Base-by-base conservation (phyloP, 2,329 filamentous ascomycete species). In the Phialophora expanda region DNA sequence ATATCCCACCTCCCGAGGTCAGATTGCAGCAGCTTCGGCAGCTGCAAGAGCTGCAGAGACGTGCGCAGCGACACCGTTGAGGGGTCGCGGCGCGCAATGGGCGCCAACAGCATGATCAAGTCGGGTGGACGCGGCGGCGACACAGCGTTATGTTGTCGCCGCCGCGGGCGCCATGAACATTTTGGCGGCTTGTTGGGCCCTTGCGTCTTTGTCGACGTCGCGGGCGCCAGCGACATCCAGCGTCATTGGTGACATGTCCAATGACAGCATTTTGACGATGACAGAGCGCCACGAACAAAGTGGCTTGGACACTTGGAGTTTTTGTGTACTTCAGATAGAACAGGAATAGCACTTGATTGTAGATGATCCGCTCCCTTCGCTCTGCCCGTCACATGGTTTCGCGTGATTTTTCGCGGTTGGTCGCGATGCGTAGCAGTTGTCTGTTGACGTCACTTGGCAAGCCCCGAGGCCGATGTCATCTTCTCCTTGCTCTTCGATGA, bases 101-200 rank as follows among this genome's bases (percentile, higher is more conserved):
- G 24, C 48, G 48, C 48, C 48, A 51, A 51, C 48, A 26, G 48
- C 48, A 51, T 51, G 48, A 22, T 24, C 20, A 14, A 5, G 20
- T 28, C 24, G 24, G 48, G 48, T 51, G 48, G 48, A 51, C 48
- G 48, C 48, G 48, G 48, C 48, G 48, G 20, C 20, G 20, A 51
- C 11, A 12, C 5, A 5, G 48, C 48, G 9, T 22, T 2, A 8
- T 20, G 5, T n/a, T 44, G 38, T 44, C 38, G 38, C 14, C 38
- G 38, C 4, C 17, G 38, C 38, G 38, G 17, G 14, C 38, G 4
- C 38, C 38, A 17, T 41, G 4, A 14, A 14, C 38, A 41, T 41
- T 17, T 17, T 17, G 38, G 38, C 38, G 38, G 12, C 38, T 12
- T 41, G 38, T 41, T 41, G 14, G 38, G 5, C 14, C 17, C 38